Percentiles rank a stretch among this genome's conserved stretches.
These are phyloP conservation scores for Babesia caballi DNA, from an alignment of 169 alveolate species.

Conservation along the genomic window DNA sequence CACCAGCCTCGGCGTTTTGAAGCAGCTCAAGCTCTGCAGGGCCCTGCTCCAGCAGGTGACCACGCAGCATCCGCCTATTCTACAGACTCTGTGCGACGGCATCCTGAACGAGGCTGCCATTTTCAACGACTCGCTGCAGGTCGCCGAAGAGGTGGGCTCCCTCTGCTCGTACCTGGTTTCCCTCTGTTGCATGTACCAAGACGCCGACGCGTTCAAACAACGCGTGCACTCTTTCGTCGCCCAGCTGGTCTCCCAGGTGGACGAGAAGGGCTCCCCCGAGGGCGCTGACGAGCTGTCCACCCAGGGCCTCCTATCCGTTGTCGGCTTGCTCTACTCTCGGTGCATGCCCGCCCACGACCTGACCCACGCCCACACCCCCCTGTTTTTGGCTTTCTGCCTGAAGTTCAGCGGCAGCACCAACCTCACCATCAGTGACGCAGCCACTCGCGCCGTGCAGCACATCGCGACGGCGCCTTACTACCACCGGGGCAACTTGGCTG, in stretches of 20 bases:
- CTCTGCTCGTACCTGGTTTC: constrained; percentile 19
- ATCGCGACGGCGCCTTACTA: constrained; percentile 40
- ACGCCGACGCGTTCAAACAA: background rate
- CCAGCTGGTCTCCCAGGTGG: background rate
- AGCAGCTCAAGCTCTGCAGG: constrained; percentile 53
- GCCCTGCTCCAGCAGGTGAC: constrained; percentile 53
- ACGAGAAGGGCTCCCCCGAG: background rate
- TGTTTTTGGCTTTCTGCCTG: constrained; percentile 27
- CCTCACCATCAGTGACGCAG: constrained; percentile 2
- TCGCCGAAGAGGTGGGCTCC: constrained; percentile 44
- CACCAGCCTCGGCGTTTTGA: constrained; percentile 29
- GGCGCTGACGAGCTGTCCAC: background rate
- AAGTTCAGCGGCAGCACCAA: constrained; percentile 19
- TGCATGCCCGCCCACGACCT: constrained; percentile 38
- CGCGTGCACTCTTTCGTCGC: background rate
- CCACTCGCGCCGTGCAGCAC: constrained; percentile 33
- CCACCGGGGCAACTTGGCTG: background rate
- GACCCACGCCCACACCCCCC: constrained; percentile 16
- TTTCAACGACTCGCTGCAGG: constrained; percentile 38
- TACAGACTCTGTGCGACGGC: constrained; percentile 1
- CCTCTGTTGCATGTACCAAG: constrained; percentile 7
- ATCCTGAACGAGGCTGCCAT: constrained; percentile 16
- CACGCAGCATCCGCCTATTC: background rate
- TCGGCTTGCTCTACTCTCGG: constrained; percentile 15
- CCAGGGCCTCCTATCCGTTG: constrained; percentile 28